A percentile compares a stretch with the other conserved stretches of the same genome.
Conservation (phyloP, 2,329 filamentous ascomycete species). For the Bipolaris oryzae region DNA sequence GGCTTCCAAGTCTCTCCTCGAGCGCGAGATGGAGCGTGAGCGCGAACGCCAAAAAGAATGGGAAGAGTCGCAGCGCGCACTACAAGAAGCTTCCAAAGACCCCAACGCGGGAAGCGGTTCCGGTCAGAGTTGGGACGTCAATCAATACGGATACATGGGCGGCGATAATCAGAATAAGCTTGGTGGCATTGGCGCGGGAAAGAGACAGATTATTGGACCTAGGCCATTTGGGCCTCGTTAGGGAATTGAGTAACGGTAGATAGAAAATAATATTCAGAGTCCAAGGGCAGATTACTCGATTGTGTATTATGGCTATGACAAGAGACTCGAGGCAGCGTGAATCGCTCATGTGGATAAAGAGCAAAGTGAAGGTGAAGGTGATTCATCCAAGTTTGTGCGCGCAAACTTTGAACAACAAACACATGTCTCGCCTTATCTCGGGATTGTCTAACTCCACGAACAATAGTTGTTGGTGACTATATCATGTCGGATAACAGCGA, state of each 20-base stretch:
- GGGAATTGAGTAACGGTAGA: neutral
- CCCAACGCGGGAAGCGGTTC: constrained; percentile 67
- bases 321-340: neutral
- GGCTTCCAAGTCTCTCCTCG: constrained; percentile 73
- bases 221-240: constrained; percentile 60
- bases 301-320: neutral
- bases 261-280: neutral
- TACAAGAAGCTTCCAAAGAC: constrained; percentile 61
- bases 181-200: constrained; percentile 64
- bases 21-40: constrained; percentile 82
- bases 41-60: constrained; percentile 77
- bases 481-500: too few species aligned
- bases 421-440: too few species aligned
- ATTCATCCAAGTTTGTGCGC: neutral
- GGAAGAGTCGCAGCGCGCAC: constrained; percentile 75
- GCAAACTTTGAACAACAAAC: neutral
- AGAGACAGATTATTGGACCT: constrained; percentile 80
- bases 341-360: neutral
- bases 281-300: neutral
- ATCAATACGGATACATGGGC: constrained; percentile 77
- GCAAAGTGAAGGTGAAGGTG: neutral
- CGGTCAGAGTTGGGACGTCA: constrained; percentile 76
- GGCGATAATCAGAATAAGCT: constrained; percentile 74
- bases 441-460: too few species aligned
- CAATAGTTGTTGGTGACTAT: too few species aligned